These are phyloP conservation scores for Boletus mariae DNA, from an alignment of 1,284 basidiomycete genomes.

Conservation along the genomic window DNA sequence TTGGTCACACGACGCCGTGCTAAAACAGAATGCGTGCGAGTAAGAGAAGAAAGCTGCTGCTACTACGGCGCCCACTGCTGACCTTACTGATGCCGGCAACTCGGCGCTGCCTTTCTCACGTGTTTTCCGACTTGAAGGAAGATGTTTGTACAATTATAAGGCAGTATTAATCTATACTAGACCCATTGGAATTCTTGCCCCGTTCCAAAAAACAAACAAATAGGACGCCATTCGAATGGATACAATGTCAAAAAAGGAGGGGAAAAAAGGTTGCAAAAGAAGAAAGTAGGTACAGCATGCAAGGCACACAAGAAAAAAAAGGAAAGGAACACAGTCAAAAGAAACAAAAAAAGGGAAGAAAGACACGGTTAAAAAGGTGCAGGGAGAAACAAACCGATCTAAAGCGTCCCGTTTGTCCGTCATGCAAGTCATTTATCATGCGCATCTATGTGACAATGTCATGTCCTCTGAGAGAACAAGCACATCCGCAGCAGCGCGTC, in stretches of 20 bases:
- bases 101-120: conserved; percentile 10
- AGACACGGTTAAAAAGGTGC: conserved; percentile 4
- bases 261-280: conserved; percentile 6
- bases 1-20: background rate
- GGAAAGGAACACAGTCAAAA: background rate
- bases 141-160: conserved; percentile 30
- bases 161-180: conserved; percentile 28
- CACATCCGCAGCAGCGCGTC: background rate
- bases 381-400: conserved; percentile 13
- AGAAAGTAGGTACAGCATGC: conserved; percentile 13
- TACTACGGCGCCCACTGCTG: background rate
- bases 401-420: conserved; percentile 25
- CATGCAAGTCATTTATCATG: conserved; percentile 9
- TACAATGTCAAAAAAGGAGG: conserved; percentile 8
- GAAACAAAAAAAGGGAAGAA: background rate
- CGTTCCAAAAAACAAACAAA: conserved; percentile 18
- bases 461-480: conserved; percentile 9
- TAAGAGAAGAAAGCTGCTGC: background rate
- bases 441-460: conserved; percentile 12
- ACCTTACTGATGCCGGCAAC: conserved; percentile 2
- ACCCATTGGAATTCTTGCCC: conserved; percentile 18
- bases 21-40: background rate
- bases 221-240: conserved; percentile 10
- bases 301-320: background rate
- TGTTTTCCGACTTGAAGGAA: conserved; percentile 10